A percentile compares a stretch with the other conserved stretches of the same genome.
These are phyloP conservation scores for Saccharomycopsis malanga DNA, from an alignment of 805 yeast species.

Conservation along the genomic window DNA sequence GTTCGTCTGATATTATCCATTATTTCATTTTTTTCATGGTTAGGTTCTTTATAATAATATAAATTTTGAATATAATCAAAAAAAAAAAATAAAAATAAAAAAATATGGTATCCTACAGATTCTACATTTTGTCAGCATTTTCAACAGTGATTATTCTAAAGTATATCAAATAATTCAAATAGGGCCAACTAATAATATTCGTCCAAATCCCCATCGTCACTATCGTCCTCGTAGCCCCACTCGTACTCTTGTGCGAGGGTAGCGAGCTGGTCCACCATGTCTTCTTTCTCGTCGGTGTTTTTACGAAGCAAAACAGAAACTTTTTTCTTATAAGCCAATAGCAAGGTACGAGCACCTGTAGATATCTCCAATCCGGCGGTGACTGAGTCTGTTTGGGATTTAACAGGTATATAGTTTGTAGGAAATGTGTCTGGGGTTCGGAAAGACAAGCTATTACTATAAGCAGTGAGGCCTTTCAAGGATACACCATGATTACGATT, in stretches of 20 bases:
- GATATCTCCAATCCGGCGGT: constrained; percentile 23
- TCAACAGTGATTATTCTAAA: too few relatives aligned
- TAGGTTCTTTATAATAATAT: too few relatives aligned
- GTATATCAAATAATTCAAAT: too few relatives aligned
- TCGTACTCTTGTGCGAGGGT: constrained; percentile 41
- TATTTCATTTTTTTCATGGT: too few relatives aligned
- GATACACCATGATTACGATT: constrained; percentile 4
- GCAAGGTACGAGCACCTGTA: constrained; percentile 25
- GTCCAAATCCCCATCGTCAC: constrained; percentile 34
- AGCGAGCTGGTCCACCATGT: constrained; percentile 43
- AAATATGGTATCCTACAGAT: too few relatives aligned
- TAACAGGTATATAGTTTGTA: constrained; percentile 23
- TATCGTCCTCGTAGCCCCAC: constrained; percentile 42
- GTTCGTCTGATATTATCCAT: too few relatives aligned
- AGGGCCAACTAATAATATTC: too few relatives aligned
- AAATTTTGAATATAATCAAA: too few relatives aligned
- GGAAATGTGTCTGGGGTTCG: constrained; percentile 15
- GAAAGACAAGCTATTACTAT: constrained; percentile 4
- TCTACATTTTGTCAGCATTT: too few relatives aligned
- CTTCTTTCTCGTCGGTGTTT: constrained; percentile 30
- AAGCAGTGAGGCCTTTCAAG: constrained; percentile 1
- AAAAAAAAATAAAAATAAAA: too few relatives aligned
- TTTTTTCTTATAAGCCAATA: constrained; percentile 25
- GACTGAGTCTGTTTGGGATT: constrained; percentile 18
- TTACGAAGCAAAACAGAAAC: constrained; percentile 20